Evolutionary conservation across 2,329 filamentous ascomycete genomes (phyloP), one percentile per base, ranked within the genome.

Genomic region (Orbilia javanica): DNA sequence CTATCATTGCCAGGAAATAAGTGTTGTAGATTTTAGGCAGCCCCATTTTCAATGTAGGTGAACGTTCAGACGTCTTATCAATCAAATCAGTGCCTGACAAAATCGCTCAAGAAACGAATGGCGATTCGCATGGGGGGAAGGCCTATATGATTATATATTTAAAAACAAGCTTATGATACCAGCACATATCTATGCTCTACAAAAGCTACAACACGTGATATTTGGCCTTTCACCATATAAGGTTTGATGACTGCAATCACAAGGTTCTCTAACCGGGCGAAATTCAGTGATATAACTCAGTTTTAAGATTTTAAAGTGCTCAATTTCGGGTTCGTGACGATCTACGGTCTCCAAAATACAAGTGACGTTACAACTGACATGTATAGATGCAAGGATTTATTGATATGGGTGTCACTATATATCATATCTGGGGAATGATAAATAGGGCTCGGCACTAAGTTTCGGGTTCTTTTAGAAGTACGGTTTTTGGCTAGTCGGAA

Each of bases 1-100:
- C 57, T 27, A 63, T 63, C 11, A 63, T 15, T n/a, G 57, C 57
- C 20, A 63, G 57, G 57, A 66, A 66, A n/a, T 66, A 66, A 52
- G 63, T 66, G 48, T 66, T 66, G 44, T 66, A 66, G 6, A 66
- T 66, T 20, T 66, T 66, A 8, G 63, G 63, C 11, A 50, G 5
- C 31, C 20, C 27, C 63, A 63, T 63, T 15, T 63, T 63, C 13
- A 11, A 10, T 4, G 25, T 13, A 0, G 20, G 3, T 27, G 22
- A 50, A 13, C 29, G n/a, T n/a, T n/a, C n/a, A n/a, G n/a, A n/a
- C n/a, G 11, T 57, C 22, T 25, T 36, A 22, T 11, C 52, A 20
- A 36, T 11, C 52, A 10, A 57, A 36, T 6, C 10, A 18, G 10
- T 13, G 13, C 1, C 6, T 4, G 36, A 22, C 10, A 15, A 3